phyloP scores from a whole-genome alignment of 371 early-diverging fungal genomes.

The Capillidium rhysosporum region DNA sequence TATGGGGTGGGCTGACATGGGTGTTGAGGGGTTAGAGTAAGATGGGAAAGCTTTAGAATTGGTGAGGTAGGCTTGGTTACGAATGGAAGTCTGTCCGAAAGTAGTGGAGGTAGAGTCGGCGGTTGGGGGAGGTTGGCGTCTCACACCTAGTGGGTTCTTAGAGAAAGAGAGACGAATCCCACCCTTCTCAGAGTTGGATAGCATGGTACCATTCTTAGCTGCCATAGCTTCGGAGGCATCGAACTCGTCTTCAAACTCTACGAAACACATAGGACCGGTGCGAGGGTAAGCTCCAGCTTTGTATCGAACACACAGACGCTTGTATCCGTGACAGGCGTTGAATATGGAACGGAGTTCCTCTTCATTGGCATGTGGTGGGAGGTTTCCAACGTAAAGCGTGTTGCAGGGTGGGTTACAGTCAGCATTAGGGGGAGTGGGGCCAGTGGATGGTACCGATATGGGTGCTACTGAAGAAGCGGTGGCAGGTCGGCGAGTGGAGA shows the following conservation, averaged over 20 bases:
- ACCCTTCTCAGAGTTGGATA: constrained; percentile 63
- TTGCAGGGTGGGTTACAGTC: constrained; percentile 95
- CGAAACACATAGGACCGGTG: constrained; percentile 86
- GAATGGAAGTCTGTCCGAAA: neutral
- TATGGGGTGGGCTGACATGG: neutral
- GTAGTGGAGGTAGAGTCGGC: neutral
- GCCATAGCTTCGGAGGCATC: constrained; percentile 70
- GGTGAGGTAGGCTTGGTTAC: neutral
- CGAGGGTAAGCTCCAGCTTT: constrained; percentile 15
- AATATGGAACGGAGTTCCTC: constrained; percentile 67
- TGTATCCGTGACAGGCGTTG: constrained; percentile 51
- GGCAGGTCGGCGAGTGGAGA: neutral
- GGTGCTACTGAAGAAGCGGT: neutral
- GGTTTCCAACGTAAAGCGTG: constrained; percentile 89
- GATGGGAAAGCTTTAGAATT: neutral
- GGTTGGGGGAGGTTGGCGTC: constrained; percentile 10
- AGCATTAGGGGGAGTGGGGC: constrained; percentile 15
- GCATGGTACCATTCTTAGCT: constrained; percentile 49
- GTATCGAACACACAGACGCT: constrained; percentile 60
- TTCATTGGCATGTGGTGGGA: constrained; percentile 61
- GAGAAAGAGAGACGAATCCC: constrained; percentile 83
- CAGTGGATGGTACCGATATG: neutral
- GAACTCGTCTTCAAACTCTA: constrained; percentile 71
- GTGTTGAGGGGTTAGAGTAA: neutral
- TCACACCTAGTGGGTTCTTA: constrained; percentile 81